phyloP scores from a whole-genome alignment of 208 protist species.

The Polymyxa betae region DNA sequence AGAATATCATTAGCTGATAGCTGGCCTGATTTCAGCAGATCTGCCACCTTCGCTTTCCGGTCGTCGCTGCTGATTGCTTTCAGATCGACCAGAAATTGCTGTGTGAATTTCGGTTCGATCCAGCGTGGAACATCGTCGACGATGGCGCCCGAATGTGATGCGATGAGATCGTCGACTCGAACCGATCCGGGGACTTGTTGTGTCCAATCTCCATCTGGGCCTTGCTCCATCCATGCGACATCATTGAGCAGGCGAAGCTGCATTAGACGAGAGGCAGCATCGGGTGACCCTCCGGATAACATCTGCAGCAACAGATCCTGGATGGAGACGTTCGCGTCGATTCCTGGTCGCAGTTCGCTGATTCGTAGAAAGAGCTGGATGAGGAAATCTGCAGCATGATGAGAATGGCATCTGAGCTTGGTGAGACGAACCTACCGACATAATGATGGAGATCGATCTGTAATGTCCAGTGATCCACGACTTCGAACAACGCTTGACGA shows the following conservation, averaged over 20 bases:
- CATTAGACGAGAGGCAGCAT: neutral
- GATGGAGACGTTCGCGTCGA: neutral
- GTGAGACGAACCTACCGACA: too few species aligned
- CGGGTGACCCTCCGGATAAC: neutral
- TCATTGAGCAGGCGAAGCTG: neutral
- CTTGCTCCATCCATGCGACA: neutral
- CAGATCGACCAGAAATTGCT: neutral
- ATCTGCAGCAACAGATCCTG: neutral
- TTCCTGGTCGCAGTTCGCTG: neutral
- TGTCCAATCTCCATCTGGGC: neutral
- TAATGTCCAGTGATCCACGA: slow-evolving; percentile 34
- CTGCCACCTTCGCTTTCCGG: neutral
- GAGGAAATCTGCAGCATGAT: too few species aligned
- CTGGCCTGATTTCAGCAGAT: neutral
- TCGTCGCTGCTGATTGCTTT: too few species aligned
- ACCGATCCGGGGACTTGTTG: neutral
- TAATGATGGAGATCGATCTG: slow-evolving; percentile 25
- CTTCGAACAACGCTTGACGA: neutral
- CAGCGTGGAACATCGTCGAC: neutral
- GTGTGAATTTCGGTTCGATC: neutral
- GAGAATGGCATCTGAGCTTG: too few species aligned
- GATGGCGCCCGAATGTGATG: neutral
- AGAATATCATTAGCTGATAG: neutral
- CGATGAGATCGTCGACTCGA: neutral
- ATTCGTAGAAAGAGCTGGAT: slow-evolving; percentile 18